Evolutionary conservation across 208 protist species (phyloP).

Genomic region (Angomonas deanei): DNA sequence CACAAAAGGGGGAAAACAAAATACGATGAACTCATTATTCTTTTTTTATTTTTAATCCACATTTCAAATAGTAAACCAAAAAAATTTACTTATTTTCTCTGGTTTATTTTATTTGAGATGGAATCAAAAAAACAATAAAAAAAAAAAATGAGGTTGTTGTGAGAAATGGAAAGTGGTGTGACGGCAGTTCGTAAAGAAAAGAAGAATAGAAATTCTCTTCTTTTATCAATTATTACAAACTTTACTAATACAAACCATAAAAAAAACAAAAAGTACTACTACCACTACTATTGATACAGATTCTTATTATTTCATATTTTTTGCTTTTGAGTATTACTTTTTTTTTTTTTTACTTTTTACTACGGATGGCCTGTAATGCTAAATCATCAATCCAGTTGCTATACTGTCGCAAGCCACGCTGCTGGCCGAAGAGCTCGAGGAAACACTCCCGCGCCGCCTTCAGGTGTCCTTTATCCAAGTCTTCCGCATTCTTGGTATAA

Average conservation of each 20-base stretch:
- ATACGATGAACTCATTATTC: too few relatives aligned
- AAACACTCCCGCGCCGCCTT: constrained; percentile 39
- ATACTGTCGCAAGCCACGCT: constrained; percentile 30
- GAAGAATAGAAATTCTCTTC: too few relatives aligned
- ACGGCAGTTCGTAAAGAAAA: too few relatives aligned
- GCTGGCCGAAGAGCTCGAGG: constrained; percentile 37
- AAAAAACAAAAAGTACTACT: constrained; percentile 7
- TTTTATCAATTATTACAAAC: too few relatives aligned
- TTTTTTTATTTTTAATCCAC: too few relatives aligned
- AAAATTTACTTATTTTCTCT: too few relatives aligned
- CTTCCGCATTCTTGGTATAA: constrained; percentile 18
- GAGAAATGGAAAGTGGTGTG: too few relatives aligned
- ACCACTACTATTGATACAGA: too few relatives aligned
- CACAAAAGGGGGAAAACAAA: too few relatives aligned
- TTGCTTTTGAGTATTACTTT: background rate
- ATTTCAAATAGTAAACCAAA: too few relatives aligned
- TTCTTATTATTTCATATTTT: too few relatives aligned
- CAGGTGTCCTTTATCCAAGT: constrained; percentile 19
- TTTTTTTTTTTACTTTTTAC: constrained; percentile 6
- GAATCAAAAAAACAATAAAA: background rate
- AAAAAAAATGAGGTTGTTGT: too few relatives aligned
- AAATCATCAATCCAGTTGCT: constrained; percentile 51
- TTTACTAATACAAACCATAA: background rate
- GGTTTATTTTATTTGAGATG: background rate
- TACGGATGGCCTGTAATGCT: constrained; percentile 21